Base-by-base conservation (phyloP, 768 basidiomycete genomes). In the Mycena venus region DNA sequence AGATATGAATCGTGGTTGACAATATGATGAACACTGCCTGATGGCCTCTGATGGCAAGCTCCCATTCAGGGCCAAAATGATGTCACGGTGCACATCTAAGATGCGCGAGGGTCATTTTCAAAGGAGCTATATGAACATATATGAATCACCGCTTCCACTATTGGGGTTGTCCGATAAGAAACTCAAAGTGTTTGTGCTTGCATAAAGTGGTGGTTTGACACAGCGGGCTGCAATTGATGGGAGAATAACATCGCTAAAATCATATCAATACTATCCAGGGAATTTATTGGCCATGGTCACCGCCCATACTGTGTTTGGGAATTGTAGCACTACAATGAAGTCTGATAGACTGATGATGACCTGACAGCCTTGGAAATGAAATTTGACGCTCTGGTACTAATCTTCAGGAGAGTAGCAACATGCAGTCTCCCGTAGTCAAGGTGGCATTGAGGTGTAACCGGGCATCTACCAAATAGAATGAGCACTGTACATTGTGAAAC, bases 161-260 rank as follows among this genome's bases (percentile, higher is more conserved):
- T 14, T 34, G 12, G 32, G 64, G 47, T 7, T 25, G 4, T 53
- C 34, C 64, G 34, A 8, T 25, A 36, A 65, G 53, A 65, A 65
- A 19, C 23, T 34, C 49, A 15, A 65, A 53, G 32, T 53, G n/a
- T 23, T 21, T 10, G 49, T 2, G 19, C n/a, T 34, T 25, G 31
- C 31, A 17, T 34, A 64, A 64, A 64, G 15, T 27, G 44, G 42
- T 15, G 10, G 32, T 32, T 51, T 21, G 19, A 10, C 63, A 64
- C 2, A 32, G 47, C 5, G 31, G 3, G 47, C 63, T 12, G 47
- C 63, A 49, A 21, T 51, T n/a, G 63, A 44, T 3, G 40, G 40
- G 31, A 19, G 40, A 69, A 69, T 49, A 69, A 68, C 58, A 62
- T 55, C 65, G 66, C 21, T 59, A 59, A 68, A 68, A 47, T 44